Base-by-base conservation (phyloP, 306 rosid genomes). In the Begonia fuchsioides region DNA sequence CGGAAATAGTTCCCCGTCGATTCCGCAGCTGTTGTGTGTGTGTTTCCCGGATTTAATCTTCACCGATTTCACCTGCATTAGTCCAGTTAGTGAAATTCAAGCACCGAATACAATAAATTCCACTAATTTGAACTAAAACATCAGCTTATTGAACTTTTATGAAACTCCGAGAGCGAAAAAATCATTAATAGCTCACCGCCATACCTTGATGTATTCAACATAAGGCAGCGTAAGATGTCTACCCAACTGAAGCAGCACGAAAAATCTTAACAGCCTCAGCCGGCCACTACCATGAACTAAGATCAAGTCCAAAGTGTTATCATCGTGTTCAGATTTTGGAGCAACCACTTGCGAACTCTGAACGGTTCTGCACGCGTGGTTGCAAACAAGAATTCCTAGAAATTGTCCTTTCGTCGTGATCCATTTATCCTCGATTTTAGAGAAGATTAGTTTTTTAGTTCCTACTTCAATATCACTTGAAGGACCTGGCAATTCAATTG, bases 321-420 rank as follows among this genome's bases (percentile, higher is more conserved):
- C 98, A 60, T 90, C 95, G 39, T 60, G 83, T 69, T 85, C 95
- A 45, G 98, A 77, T 63, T 66, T 85, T 61, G 98, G 95, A 62
- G 98, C 98, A 57, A 75, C 98, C 16, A 85, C 95, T 75, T 90
- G 98, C 52, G 95, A 77, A 72, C 77, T 85, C 76, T 90, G 95
- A 67, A 90, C 95, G 45, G 81, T 85, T 77, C 92, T 75, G 61
- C 98, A 85, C 13, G 98, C 98, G 57, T 90, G 98, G 65, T 90
- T 90, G 69, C 98, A 90, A 56, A 85, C 98, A 43, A 90, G 58
- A 74, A 90, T 90, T 52, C 98, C 94, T 46, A 90, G 67, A 57
- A 79, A 81, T 61, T 77, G 90, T 4, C 98, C 98, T 68, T 81
- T 90, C 6, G 72, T 71, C 56, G 70, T 68, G 50, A 85, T 74